Evolutionary conservation across 2,329 filamentous ascomycete species (phyloP).

Genomic region (Aspergillus proliferans): DNA sequence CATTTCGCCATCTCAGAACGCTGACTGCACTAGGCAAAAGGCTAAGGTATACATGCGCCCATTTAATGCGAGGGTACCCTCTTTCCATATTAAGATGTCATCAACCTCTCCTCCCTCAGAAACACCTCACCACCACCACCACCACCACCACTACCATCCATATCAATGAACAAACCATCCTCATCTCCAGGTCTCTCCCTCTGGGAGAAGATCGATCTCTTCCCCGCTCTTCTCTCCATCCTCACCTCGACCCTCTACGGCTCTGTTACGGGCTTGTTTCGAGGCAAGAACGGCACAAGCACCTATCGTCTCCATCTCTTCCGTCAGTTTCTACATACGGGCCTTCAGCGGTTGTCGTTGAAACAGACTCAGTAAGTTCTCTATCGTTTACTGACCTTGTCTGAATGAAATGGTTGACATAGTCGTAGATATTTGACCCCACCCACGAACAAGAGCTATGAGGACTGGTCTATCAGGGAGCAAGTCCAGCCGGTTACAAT

Average conservation of each 20-base stretch:
- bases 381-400: neutral
- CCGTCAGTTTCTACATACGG: constrained; percentile 25
- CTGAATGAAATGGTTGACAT: neutral
- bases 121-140: neutral
- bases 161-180: neutral
- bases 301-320: constrained; percentile 31
- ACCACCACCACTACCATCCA: neutral
- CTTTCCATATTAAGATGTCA: neutral
- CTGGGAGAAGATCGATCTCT: constrained; percentile 29
- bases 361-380: constrained; percentile 28
- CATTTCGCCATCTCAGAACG: neutral
- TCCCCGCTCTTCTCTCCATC: constrained; percentile 21
- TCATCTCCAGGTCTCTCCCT: constrained; percentile 20
- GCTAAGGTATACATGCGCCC: too few species aligned
- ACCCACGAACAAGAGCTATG: constrained; percentile 22
- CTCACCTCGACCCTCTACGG: constrained; percentile 21
- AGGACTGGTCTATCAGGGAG: constrained; percentile 17
- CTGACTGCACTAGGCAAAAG: neutral
- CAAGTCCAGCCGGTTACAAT: constrained; percentile 25
- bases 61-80: neutral
- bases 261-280: constrained; percentile 32
- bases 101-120: neutral
- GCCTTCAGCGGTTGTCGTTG: constrained; percentile 15
- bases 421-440: constrained; percentile 5
- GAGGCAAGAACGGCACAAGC: constrained; percentile 31